These are phyloP conservation scores for Tephrocybe rancida DNA, from an alignment of 768 basidiomycete species.

Conservation along the genomic window DNA sequence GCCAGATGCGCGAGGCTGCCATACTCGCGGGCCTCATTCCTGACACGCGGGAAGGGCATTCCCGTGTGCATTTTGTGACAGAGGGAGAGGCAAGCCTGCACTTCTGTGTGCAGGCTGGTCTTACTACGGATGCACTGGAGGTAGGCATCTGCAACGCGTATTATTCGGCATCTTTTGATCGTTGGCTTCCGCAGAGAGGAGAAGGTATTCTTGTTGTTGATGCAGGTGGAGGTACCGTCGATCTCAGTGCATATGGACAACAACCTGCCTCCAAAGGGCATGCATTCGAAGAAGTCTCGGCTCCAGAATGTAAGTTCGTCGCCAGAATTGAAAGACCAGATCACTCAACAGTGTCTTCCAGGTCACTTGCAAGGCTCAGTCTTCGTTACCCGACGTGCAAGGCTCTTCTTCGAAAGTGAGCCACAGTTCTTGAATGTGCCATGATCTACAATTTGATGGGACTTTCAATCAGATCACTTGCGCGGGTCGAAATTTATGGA, in stretches of 20 bases:
- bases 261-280: constrained; percentile 21
- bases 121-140: constrained; percentile 36
- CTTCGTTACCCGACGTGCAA: constrained; percentile 44
- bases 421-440: not conserved
- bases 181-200: constrained; percentile 30
- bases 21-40: constrained; percentile 50
- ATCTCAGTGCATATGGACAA: constrained; percentile 52
- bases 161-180: not conserved
- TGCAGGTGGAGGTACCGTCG: constrained; percentile 64
- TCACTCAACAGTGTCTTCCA: constrained; percentile 23
- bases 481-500: constrained; percentile 38
- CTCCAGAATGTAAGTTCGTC: constrained; percentile 44
- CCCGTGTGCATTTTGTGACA: constrained; percentile 55
- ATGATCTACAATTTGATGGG: not conserved
- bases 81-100: constrained; percentile 68
- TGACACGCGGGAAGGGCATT: constrained; percentile 35
- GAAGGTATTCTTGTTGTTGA: constrained; percentile 55
- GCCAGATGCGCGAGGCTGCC: constrained; percentile 52
- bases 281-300: constrained; percentile 49
- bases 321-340: too few relatives aligned
- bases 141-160: constrained; percentile 15
- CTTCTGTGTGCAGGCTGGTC: constrained; percentile 46
- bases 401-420: constrained; percentile 35
- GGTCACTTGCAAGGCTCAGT: constrained; percentile 52
- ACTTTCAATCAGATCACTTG: constrained; percentile 33